Percentiles rank a stretch among this genome's conserved stretches.
Evolutionary conservation across 768 basidiomycete species (phyloP).

Genomic region (Pluteus cervinus): DNA sequence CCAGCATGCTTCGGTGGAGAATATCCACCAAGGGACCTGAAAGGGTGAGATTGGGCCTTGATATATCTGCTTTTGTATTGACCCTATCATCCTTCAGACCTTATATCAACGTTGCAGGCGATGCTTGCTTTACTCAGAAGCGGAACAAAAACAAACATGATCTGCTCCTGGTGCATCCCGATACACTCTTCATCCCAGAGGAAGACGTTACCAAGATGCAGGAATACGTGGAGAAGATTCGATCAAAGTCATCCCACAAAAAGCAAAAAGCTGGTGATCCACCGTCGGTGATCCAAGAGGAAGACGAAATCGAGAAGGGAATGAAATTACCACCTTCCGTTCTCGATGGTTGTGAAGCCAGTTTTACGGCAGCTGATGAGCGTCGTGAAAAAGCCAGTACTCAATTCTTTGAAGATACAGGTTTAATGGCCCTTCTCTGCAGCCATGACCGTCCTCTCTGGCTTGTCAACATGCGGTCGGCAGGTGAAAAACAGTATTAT

Average conservation of each 20-base stretch:
- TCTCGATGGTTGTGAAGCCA: conserved; percentile 24
- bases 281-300: conserved; percentile 2
- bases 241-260: conserved; percentile 1
- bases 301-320: conserved; percentile 13
- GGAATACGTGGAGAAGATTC: conserved; percentile 9
- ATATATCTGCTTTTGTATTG: neutral
- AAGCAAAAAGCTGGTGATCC: neutral
- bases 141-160: conserved; percentile 8
- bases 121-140: conserved; percentile 30
- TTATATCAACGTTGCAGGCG: conserved; percentile 22
- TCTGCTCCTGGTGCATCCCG: conserved; percentile 16
- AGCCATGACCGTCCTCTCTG: conserved; percentile 27
- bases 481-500: conserved; percentile 29
- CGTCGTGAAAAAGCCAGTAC: conserved; percentile 20
- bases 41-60: conserved; percentile 6
- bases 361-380: conserved; percentile 25
- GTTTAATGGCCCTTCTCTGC: conserved; percentile 31
- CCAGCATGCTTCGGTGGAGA: conserved; percentile 21
- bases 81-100: conserved; percentile 9
- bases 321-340: conserved; percentile 21
- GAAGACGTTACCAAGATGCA: conserved; percentile 14
- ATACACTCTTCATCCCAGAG: conserved; percentile 14
- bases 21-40: conserved; percentile 8
- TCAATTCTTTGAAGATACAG: conserved; percentile 23
- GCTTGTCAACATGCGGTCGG: conserved; percentile 28